phyloP scores from a whole-genome alignment of 164 flowering plant species.

The Kalanchoe fedtschenkoi region DNA sequence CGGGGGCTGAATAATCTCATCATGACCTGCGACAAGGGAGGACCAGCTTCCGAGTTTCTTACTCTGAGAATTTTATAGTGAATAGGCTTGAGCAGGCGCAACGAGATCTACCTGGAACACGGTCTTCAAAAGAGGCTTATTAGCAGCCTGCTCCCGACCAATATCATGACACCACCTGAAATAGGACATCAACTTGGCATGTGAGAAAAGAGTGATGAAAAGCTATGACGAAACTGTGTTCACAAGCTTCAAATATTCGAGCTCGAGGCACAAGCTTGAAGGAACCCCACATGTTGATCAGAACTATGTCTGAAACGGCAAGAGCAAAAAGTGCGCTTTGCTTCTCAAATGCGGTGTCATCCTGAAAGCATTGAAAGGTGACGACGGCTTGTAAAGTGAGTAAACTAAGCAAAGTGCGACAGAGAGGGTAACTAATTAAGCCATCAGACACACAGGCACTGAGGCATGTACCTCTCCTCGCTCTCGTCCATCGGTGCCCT shows the following conservation, averaged over 20 bases:
- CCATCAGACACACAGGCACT: too few species aligned
- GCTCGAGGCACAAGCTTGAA: neutral
- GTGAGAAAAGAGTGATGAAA: neutral
- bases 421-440: too few species aligned
- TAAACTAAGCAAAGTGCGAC: neutral
- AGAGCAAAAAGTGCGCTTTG: constrained; percentile 99
- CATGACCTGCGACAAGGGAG: constrained; percentile 67
- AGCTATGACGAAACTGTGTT: neutral
- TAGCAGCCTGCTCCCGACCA: constrained; percentile 99
- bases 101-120: constrained; percentile 73
- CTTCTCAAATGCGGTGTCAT: constrained; percentile 96
- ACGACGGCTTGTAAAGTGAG: neutral
- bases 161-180: constrained; percentile 99
- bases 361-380: constrained; percentile 35
- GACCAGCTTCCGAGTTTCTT: neutral
- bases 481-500: constrained; percentile 98
- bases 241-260: neutral
- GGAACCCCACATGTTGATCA: constrained; percentile 84
- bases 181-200: neutral
- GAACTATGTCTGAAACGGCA: constrained; percentile 95
- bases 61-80: neutral
- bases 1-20: constrained; percentile 98
- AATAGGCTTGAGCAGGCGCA: neutral
- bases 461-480: constrained; percentile 91
- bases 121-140: constrained; percentile 91